A percentile compares a stretch with the other conserved stretches of the same genome.
phyloP scores from a whole-genome alignment of 768 basidiomycete species.

The Leccinum rimulosum region DNA sequence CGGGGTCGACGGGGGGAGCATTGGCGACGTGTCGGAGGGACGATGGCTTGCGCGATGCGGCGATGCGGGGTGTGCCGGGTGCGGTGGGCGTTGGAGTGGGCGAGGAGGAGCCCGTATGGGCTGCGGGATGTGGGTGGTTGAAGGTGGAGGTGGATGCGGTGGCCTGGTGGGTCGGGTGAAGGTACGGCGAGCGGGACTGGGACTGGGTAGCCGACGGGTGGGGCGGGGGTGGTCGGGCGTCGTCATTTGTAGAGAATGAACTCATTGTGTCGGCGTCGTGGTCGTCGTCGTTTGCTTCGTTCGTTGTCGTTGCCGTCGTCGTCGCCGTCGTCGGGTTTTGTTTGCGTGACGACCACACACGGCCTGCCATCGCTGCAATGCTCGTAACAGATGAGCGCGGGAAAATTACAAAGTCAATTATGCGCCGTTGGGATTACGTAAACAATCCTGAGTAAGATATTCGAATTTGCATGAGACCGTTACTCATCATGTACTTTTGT shows the following conservation, averaged over 20 bases:
- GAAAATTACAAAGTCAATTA: constrained; percentile 7
- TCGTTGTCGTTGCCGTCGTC: constrained; percentile 1
- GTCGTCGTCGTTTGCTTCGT: constrained; percentile 18
- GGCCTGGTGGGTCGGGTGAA: constrained; percentile 34
- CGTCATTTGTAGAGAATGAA: constrained; percentile 14
- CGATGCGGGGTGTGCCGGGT: constrained; percentile 27
- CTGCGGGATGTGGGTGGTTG: constrained; percentile 12
- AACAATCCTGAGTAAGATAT: background rate
- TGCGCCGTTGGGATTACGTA: background rate
- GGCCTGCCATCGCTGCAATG: constrained; percentile 21
- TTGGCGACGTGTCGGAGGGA: constrained; percentile 32
- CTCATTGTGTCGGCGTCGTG: constrained; percentile 26
- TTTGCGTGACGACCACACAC: constrained; percentile 18
- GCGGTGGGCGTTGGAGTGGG: constrained; percentile 15
- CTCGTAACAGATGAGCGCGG: constrained; percentile 21
- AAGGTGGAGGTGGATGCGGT: constrained; percentile 38
- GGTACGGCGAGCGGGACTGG: constrained; percentile 36
- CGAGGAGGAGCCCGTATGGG: constrained; percentile 6
- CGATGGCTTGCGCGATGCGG: constrained; percentile 31
- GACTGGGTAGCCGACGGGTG: constrained; percentile 6
- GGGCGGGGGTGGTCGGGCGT: constrained; percentile 10
- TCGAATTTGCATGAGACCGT: too few species aligned
- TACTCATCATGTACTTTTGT: background rate
- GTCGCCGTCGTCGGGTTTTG: constrained; percentile 12
- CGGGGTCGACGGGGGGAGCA: constrained; percentile 22